Percentiles rank a stretch among this genome's conserved stretches.
Conservation (phyloP, 176 grass and related monocot genomes). For the Lolium multiflorum region DNA sequence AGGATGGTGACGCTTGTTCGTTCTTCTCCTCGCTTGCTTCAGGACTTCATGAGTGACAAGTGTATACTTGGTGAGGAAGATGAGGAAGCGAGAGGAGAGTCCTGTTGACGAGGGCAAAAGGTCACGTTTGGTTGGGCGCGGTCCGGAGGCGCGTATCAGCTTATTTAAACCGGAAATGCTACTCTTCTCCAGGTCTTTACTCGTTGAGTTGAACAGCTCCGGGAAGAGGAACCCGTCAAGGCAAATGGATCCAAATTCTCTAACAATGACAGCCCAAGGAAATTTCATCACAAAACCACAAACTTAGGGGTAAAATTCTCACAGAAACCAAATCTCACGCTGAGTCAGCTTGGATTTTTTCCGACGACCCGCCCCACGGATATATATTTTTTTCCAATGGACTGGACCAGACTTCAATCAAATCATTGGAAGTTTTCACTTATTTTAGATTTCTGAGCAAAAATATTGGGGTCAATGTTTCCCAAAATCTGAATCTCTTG, state of each 20-base stretch:
- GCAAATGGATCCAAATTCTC: neutral
- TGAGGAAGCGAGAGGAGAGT: neutral
- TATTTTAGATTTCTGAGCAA: too few relatives aligned
- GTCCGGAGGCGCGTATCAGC: neutral
- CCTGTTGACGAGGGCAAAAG: slow-evolving; percentile 22
- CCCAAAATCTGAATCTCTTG: neutral
- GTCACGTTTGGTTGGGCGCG: neutral
- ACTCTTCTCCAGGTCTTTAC: neutral
- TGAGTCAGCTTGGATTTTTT: neutral
- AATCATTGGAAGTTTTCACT: too few relatives aligned
- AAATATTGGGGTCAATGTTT: neutral
- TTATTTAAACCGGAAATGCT: neutral
- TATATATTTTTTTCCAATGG: neutral
- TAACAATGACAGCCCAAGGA: neutral
- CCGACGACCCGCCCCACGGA: neutral
- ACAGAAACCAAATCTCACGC: too few relatives aligned
- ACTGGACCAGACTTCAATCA: too few relatives aligned
- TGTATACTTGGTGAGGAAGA: neutral
- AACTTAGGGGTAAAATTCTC: too few relatives aligned
- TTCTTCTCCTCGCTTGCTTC: neutral
- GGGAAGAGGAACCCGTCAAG: slow-evolving; percentile 29
- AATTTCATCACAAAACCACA: too few relatives aligned
- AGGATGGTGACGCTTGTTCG: too few relatives aligned
- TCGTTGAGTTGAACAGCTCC: neutral
- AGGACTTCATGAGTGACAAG: neutral